Evolutionary conservation across 805 yeast genomes (phyloP).

Genomic region (Zygosaccharomyces lentus): DNA sequence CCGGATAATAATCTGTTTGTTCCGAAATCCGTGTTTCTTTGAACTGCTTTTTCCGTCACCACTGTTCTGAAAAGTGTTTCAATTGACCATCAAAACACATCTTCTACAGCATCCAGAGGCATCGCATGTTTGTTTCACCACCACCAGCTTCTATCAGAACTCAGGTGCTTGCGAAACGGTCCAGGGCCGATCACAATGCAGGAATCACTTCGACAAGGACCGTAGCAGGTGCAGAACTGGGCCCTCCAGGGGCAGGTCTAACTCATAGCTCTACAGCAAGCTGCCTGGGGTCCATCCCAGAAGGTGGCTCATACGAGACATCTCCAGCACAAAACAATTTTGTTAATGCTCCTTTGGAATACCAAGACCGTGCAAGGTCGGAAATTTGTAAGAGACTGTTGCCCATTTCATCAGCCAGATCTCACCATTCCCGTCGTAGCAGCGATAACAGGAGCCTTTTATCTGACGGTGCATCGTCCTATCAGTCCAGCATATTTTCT

Average conservation of each 20-base stretch:
- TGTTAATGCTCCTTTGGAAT: conserved; percentile 35
- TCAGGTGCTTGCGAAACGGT: conserved; percentile 19
- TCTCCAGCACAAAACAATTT: conserved; percentile 18
- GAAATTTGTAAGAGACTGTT: conserved; percentile 33
- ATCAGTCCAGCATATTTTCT: conserved; percentile 30
- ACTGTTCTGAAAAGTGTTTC: background rate
- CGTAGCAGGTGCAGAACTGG: background rate
- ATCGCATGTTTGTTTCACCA: conserved; percentile 32
- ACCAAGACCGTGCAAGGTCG: conserved; percentile 35
- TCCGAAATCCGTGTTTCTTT: background rate
- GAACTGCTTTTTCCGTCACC: background rate
- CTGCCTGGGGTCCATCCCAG: background rate
- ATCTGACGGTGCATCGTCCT: conserved; percentile 23
- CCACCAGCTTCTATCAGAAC: conserved; percentile 31
- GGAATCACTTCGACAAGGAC: background rate
- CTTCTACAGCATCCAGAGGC: background rate
- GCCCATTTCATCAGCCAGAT: conserved; percentile 9
- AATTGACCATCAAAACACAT: background rate
- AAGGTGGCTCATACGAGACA: conserved; percentile 4
- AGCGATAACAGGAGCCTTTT: conserved; percentile 17
- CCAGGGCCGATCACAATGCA: background rate
- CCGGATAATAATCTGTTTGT: background rate
- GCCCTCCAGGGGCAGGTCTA: background rate
- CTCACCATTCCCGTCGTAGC: conserved; percentile 9
- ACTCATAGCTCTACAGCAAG: background rate